Evolutionary conservation across 2,329 filamentous ascomycete genomes (phyloP), one percentile per base, ranked within the genome.

Genomic region (Trichoderma harzianum): DNA sequence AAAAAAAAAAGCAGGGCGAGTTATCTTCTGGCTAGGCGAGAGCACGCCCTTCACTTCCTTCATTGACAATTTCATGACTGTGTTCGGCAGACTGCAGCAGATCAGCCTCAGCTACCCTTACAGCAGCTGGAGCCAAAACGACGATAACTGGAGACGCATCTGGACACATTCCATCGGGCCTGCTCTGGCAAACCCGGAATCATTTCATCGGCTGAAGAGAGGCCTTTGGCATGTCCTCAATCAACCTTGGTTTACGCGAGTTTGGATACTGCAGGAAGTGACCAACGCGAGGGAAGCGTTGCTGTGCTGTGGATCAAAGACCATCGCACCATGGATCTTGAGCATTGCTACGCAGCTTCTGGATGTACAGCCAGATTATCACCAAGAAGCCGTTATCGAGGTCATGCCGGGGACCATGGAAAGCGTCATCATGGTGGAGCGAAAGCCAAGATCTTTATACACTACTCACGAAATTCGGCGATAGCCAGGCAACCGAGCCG

Each of bases 341-440:
- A 16, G 12, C 6, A 14, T 66, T 36, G 30, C 14, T 55, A 30
- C 16, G 21, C 30, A 18, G 1, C 12, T 61, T 0, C 18, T 74
- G 0, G 21, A 7, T 1, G 47, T 32, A 0, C 0, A 12, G 0
- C 16, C 70, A 0, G 30, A 18, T 2, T 3, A 43, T 1, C 75
- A 76, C 7, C 70, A 73, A 0, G 68, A 72, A n/a, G 70, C 75
- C 1, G 68, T 76, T 1, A n/a, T 76, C 2, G 73, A 75, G 0
- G 69, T 74, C 0, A 72, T 76, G 61, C 75, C 73, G 1, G 67
- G 67, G 67, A 0, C 55, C 67, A 0, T 47, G 18, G 3, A 74
- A 21, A 3, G 1, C 3, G 1, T 30, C 47, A 1, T 69, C 64
- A 0, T 76, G 73, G 74, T 75, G 73, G 73, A 30, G 3, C 4